Conservation (phyloP, 169 alveolate genomes). For the Toxoplasma gondii region DNA sequence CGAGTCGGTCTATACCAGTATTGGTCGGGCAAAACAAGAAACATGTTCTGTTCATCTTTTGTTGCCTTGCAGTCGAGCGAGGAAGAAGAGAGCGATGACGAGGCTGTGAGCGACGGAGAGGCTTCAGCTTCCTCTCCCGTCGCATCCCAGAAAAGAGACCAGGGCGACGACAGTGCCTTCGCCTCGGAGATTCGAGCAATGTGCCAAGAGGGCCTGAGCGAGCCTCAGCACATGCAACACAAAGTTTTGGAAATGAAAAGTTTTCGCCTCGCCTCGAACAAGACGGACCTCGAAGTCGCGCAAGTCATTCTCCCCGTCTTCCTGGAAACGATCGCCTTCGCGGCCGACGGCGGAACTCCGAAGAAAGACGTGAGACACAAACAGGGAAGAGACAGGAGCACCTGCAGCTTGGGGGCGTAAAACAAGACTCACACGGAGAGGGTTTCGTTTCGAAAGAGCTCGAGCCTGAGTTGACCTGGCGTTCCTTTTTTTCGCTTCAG, state of each 20-base stretch:
- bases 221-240: slow-evolving; percentile 27
- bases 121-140: background rate
- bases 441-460: too few species aligned
- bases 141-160: background rate
- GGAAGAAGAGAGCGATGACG: background rate
- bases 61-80: background rate
- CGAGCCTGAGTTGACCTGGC: too few species aligned
- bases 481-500: too few species aligned
- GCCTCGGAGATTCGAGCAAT: background rate
- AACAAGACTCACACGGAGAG: too few species aligned
- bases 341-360: background rate
- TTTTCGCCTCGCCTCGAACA: slow-evolving; percentile 24
- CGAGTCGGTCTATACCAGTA: too few species aligned
- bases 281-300: background rate
- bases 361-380: background rate
- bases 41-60: too few species aligned
- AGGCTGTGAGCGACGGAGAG: background rate
- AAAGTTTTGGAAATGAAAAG: slow-evolving; percentile 20
- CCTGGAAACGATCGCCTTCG: background rate
- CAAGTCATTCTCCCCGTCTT: background rate
- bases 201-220: background rate
- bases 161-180: background rate
- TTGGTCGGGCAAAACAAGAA: too few species aligned
- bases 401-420: background rate
- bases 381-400: background rate